Base-by-base conservation (phyloP, 495 filamentous ascomycete genomes). In the Saxophila tyrrhenica region DNA sequence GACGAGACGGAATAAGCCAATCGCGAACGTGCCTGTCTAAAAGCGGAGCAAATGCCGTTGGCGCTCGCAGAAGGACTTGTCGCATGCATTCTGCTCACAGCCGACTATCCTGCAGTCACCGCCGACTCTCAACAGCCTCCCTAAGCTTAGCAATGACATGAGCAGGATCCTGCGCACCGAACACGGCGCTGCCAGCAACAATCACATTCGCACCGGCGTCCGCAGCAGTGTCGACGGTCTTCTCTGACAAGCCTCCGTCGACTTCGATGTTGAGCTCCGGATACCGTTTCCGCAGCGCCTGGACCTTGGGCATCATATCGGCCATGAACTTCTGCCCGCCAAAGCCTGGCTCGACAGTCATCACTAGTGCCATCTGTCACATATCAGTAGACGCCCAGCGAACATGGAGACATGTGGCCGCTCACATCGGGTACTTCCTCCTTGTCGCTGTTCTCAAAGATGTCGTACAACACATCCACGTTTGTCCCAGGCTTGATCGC, bases 291-390 rank as follows among this genome's bases (percentile, higher is more conserved):
- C 94, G 80, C 62, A 98, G 74, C 44, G 83, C 87, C 49, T 79
- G 66, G 29, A 98, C 94, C 71, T 98, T 98, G 59, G 92, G 94
- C 61, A 98, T 77, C 68, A 94, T 87, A 3, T 84, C 86, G 3
- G 88, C 83, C 85, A 96, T 95, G 79, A 98, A 98, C 67, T 94
- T 95, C 69, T 98, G 94, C 13, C 92, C 92, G 56, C 92, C 94
- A 69, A 97, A 98, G 50, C 92, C 92, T 19, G 92, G 92, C 69
- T 98, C 82, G 19, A 98, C 92, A 9, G 92, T 98, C 92, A 98
- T 98, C 39, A 98, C 83, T 10, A 98, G 82, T 23, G 94, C 88
- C 94, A 98, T 97, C 92, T 98, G 29, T 48, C 29, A 21, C 21
- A 51, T 13, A 19, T 3, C 52, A 23, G 38, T 19, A 13, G 39